A percentile compares a stretch with the other conserved stretches of the same genome.
Conservation (phyloP, 163 green algal species). For the Chlamydomonas reinhardtii region DNA sequence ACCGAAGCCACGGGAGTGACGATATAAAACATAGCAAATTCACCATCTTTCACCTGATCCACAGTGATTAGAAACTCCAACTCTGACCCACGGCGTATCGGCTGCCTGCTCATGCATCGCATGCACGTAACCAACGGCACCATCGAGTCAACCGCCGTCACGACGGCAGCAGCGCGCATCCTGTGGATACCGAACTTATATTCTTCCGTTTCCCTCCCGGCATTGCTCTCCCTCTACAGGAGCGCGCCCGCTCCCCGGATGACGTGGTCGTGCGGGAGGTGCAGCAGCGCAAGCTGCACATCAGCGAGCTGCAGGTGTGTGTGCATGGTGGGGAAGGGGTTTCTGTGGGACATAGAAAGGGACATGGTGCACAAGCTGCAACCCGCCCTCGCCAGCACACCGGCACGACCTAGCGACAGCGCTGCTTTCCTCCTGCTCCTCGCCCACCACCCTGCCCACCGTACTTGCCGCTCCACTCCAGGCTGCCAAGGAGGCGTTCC, state of each 20-base stretch:
- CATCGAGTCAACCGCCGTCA: neutral
- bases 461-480: too few relatives aligned
- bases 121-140: too few relatives aligned
- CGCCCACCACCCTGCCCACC: too few relatives aligned
- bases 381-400: too few relatives aligned
- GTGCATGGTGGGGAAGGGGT: too few relatives aligned
- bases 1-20: neutral
- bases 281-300: constrained; percentile 72
- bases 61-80: constrained; percentile 36
- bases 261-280: constrained; percentile 68
- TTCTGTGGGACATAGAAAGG: too few relatives aligned
- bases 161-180: too few relatives aligned
- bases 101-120: neutral
- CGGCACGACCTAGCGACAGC: too few relatives aligned
- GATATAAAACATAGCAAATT: constrained; percentile 33
- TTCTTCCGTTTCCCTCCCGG: neutral
- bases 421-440: too few relatives aligned
- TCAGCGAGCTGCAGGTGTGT: constrained; percentile 70
- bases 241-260: constrained; percentile 51
- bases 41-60: constrained; percentile 54
- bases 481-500: constrained; percentile 75
- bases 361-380: too few relatives aligned
- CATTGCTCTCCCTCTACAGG: constrained; percentile 15
- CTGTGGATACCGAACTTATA: too few relatives aligned
- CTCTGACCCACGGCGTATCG: neutral